Conservation (phyloP, 108 stramenopile genomes). For the Nitzschia palea region DNA sequence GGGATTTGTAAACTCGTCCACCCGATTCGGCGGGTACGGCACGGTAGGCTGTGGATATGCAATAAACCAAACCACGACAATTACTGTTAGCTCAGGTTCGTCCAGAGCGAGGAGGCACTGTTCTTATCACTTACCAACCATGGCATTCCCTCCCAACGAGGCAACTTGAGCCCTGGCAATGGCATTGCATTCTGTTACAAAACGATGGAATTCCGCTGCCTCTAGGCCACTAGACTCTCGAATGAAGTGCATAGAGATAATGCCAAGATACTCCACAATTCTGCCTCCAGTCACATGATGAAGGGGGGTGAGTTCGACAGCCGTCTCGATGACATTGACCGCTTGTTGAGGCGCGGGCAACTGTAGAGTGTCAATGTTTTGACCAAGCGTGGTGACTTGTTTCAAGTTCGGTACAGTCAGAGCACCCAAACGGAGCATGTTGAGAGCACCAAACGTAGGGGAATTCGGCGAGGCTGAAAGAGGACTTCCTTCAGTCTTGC, state of each 20-base stretch:
- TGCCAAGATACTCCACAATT: conserved; percentile 80
- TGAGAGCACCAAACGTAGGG: conserved; percentile 7
- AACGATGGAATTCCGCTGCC: conserved; percentile 82
- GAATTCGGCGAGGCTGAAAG: conserved; percentile 3
- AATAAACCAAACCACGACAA: too few species aligned
- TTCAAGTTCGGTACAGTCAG: conserved; percentile 19
- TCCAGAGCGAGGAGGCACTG: too few species aligned
- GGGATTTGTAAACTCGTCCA: conserved; percentile 84
- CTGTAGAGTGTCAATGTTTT: not conserved
- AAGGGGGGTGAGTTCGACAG: conserved; percentile 80
- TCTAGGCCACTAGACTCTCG: conserved; percentile 82
- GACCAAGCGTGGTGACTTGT: conserved; percentile 5
- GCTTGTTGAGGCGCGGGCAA: conserved; percentile 2
- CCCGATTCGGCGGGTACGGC: conserved; percentile 87
- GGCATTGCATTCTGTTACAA: conserved; percentile 90
- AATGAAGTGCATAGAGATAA: conserved; percentile 88
- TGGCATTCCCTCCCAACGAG: conserved; percentile 88
- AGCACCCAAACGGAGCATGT: conserved; percentile 10
- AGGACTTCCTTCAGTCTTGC: conserved; percentile 19
- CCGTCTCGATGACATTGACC: conserved; percentile 59
- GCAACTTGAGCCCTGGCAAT: conserved; percentile 89
- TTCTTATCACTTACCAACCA: conserved; percentile 57
- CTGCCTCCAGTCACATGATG: conserved; percentile 67
- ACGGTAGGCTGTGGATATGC: conserved; percentile 49
- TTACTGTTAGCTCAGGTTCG: not conserved